These are phyloP conservation scores for Neurospora cerealis DNA, from an alignment of 495 filamentous ascomycete genomes.

Conservation along the genomic window DNA sequence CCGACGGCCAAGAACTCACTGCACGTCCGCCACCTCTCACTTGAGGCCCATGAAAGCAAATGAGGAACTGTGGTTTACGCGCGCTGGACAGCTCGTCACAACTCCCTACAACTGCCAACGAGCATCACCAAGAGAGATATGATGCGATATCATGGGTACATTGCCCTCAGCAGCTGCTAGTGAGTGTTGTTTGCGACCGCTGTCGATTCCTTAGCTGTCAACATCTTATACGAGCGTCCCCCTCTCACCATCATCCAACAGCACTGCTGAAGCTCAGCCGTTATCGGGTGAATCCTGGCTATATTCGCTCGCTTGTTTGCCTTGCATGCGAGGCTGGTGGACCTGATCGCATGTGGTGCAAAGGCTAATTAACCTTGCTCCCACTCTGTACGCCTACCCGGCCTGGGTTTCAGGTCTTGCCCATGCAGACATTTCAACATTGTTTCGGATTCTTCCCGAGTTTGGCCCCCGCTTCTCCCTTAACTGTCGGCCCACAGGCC, in stretches of 20 bases:
- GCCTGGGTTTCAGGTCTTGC: not conserved
- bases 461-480: not conserved
- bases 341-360: not conserved
- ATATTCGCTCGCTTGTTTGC: not conserved
- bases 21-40: not conserved
- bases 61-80: not conserved
- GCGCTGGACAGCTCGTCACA: not conserved
- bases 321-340: not conserved
- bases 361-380: not conserved
- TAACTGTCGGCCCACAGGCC: not conserved
- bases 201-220: not conserved
- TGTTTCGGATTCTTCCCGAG: not conserved
- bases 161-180: not conserved
- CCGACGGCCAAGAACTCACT: not conserved
- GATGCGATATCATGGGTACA: not conserved
- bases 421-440: not conserved
- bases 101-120: not conserved
- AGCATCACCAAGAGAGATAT: not conserved
- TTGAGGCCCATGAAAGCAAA: not conserved
- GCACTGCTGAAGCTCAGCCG: not conserved
- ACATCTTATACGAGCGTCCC: not conserved
- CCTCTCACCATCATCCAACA: not conserved
- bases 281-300: not conserved
- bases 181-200: not conserved
- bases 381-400: not conserved